Evolutionary conservation across 2,329 filamentous ascomycete species (phyloP).

Genomic region (Truncatella angustata): DNA sequence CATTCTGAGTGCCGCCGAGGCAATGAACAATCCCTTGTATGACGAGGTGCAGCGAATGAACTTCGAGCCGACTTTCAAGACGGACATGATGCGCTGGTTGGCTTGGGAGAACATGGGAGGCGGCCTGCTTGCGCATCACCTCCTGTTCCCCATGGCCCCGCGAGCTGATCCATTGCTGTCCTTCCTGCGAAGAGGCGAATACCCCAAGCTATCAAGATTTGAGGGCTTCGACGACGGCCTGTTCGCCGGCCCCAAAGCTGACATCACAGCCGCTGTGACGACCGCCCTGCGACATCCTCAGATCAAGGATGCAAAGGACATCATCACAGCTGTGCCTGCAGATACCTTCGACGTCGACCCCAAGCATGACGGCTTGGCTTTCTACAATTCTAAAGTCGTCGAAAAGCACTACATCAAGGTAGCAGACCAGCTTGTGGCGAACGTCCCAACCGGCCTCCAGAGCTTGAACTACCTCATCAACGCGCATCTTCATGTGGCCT

Average conservation of each 20-base stretch:
- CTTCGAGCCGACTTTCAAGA: slow-evolving; percentile 61
- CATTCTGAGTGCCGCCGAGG: slow-evolving; percentile 76
- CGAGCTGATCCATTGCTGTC: slow-evolving; percentile 70
- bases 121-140: slow-evolving; percentile 75
- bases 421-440: slow-evolving; percentile 56
- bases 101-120: slow-evolving; percentile 91
- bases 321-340: slow-evolving; percentile 60
- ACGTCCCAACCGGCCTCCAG: slow-evolving; percentile 59
- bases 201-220: slow-evolving; percentile 71
- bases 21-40: slow-evolving; percentile 79
- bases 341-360: slow-evolving; percentile 65
- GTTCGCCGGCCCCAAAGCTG: slow-evolving; percentile 66
- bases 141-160: slow-evolving; percentile 80
- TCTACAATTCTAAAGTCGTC: slow-evolving; percentile 68
- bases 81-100: slow-evolving; percentile 79
- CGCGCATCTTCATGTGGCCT: slow-evolving; percentile 79
- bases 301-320: slow-evolving; percentile 54
- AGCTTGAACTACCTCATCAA: slow-evolving; percentile 75
- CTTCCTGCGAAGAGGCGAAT: slow-evolving; percentile 74
- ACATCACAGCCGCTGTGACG: slow-evolving; percentile 63
- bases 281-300: slow-evolving; percentile 55
- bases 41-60: slow-evolving; percentile 62
- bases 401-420: slow-evolving; percentile 66
- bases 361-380: slow-evolving; percentile 67
- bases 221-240: slow-evolving; percentile 69